A percentile compares a stretch with the other conserved stretches of the same genome.
Evolutionary conservation across 768 basidiomycete genomes (phyloP).

Genomic region (Boletales sp.): DNA sequence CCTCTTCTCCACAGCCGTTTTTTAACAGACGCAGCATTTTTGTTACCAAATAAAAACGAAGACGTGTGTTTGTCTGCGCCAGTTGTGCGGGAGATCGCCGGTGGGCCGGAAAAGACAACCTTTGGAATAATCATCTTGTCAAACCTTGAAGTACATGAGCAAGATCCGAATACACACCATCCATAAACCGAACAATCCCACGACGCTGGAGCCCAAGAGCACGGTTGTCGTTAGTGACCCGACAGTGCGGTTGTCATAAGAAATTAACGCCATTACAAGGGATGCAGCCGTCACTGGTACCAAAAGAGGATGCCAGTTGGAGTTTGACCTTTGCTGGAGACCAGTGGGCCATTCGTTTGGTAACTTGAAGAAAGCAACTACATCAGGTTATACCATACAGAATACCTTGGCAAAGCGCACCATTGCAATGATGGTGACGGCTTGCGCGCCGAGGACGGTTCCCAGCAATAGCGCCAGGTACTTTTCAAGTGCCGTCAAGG

Average conservation of each 20-base stretch:
- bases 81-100: slow-evolving; percentile 61
- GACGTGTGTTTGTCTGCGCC: slow-evolving; percentile 83
- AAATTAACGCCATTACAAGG: slow-evolving; percentile 53
- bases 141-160: slow-evolving; percentile 3
- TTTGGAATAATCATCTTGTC: slow-evolving; percentile 26
- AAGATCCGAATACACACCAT: slow-evolving; percentile 44
- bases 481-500: slow-evolving; percentile 62
- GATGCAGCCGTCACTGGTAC: slow-evolving; percentile 54
- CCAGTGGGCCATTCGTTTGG: slow-evolving; percentile 39
- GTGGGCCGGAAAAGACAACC: slow-evolving; percentile 60
- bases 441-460: slow-evolving; percentile 53
- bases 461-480: slow-evolving; percentile 69
- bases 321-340: slow-evolving; percentile 24
- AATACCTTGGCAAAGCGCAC: slow-evolving; percentile 31
- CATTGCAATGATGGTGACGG: slow-evolving; percentile 55
- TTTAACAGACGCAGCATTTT: slow-evolving; percentile 55
- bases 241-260: slow-evolving; percentile 59
- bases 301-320: slow-evolving; percentile 58
- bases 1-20: slow-evolving; percentile 56
- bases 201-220: slow-evolving; percentile 44
- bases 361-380: slow-evolving; percentile 30
- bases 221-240: slow-evolving; percentile 55
- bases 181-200: slow-evolving; percentile 71
- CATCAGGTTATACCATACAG: slow-evolving; percentile 1
- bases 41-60: slow-evolving; percentile 76